Conservation (phyloP, 1,284 basidiomycete species). For the Pseudozyma flocculosa region DNA sequence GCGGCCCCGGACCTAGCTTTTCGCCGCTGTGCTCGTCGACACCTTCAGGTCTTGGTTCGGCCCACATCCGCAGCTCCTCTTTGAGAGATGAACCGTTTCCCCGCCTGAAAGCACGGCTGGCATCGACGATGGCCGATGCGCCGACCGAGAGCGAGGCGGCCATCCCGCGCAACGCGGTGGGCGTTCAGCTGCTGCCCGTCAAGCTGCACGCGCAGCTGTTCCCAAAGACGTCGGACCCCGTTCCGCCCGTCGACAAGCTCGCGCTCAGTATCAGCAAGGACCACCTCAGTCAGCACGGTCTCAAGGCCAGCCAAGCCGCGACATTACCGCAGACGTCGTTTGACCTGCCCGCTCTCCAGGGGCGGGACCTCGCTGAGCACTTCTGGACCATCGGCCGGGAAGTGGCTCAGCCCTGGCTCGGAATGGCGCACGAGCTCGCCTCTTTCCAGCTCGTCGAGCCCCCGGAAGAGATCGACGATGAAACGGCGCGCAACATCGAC, state of each 20-base stretch:
- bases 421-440: conserved; percentile 71
- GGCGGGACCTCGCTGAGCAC: conserved; percentile 80
- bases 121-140: too few relatives aligned
- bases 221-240: conserved; percentile 64
- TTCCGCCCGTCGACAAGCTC: conserved; percentile 67
- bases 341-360: conserved; percentile 80
- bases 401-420: conserved; percentile 78
- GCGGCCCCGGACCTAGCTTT: too few relatives aligned
- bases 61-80: too few relatives aligned
- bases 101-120: too few relatives aligned
- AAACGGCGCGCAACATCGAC: conserved; percentile 4
- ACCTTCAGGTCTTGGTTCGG: too few relatives aligned
- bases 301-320: conserved; percentile 78
- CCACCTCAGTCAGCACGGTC: conserved; percentile 76
- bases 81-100: too few relatives aligned
- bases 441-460: conserved; percentile 65
- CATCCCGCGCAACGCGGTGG: conserved; percentile 71
- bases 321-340: conserved; percentile 76
- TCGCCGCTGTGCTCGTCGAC: too few relatives aligned
- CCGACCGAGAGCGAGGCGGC: too few relatives aligned
- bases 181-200: conserved; percentile 86
- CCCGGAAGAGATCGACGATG: conserved; percentile 57
- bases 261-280: conserved; percentile 75
- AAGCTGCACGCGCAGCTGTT: conserved; percentile 81
- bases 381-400: conserved; percentile 77